These are phyloP conservation scores for Fusarium heterosporum DNA, from an alignment of 2,329 filamentous ascomycete genomes.

Conservation along the genomic window DNA sequence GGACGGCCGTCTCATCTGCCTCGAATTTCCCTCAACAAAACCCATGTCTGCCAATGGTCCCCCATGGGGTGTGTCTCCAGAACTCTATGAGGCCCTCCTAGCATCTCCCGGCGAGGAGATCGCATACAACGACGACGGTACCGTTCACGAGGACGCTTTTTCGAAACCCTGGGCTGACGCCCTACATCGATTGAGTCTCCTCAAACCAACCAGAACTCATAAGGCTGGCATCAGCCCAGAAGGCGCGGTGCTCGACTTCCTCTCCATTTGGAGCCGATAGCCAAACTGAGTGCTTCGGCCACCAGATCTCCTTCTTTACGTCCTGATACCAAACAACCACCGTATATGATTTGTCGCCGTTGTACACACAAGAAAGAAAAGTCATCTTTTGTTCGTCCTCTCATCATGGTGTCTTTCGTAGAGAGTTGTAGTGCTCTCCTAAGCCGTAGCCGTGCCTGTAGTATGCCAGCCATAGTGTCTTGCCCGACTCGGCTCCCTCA, in stretches of 20 bases:
- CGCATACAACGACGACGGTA: slow-evolving; percentile 63
- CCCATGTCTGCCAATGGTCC: slow-evolving; percentile 73
- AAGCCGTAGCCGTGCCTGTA: slow-evolving; percentile 94
- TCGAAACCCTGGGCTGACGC: slow-evolving; percentile 56
- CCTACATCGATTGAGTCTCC: slow-evolving; percentile 60
- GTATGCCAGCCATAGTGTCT: slow-evolving; percentile 85
- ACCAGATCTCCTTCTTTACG: slow-evolving; percentile 32
- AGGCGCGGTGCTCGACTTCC: slow-evolving; percentile 62
- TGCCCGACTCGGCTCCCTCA: slow-evolving; percentile 64
- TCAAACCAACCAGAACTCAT: slow-evolving; percentile 65
- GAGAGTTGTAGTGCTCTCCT: slow-evolving; percentile 96
- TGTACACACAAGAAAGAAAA: slow-evolving; percentile 41
- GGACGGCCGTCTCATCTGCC: slow-evolving; percentile 67
- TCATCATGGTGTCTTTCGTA: slow-evolving; percentile 62
- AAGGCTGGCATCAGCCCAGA: slow-evolving; percentile 58
- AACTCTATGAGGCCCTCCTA: slow-evolving; percentile 79
- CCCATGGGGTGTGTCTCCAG: slow-evolving; percentile 76
- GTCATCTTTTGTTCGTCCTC: slow-evolving; percentile 31
- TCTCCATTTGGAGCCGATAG: slow-evolving; percentile 64
- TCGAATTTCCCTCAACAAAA: slow-evolving; percentile 85
- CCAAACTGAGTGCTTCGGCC: slow-evolving; percentile 8
- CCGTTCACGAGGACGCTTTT: slow-evolving; percentile 55
- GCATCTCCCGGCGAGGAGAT: slow-evolving; percentile 75
- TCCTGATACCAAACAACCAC: slow-evolving; percentile 42
- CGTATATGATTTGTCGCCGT: slow-evolving; percentile 40